Evolutionary conservation across 2,329 filamentous ascomycete genomes (phyloP).

Genomic region (Cercospora citrullina): DNA sequence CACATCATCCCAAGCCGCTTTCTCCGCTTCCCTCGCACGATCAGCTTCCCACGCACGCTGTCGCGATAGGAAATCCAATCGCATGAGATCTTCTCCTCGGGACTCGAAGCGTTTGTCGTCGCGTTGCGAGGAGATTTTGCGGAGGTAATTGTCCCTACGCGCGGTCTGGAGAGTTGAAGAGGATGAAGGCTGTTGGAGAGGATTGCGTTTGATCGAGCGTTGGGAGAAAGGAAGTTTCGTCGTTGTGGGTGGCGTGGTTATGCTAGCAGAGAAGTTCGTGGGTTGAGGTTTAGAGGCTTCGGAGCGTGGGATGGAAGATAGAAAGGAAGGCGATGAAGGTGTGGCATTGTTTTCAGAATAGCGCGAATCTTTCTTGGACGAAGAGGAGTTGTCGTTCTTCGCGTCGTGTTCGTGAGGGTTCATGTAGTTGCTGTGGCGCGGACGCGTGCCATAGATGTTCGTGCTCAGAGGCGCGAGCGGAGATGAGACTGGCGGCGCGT

Average conservation of each 20-base stretch:
- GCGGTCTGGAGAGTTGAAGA: neutral
- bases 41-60: constrained; percentile 49
- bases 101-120: constrained; percentile 50
- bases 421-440: constrained; percentile 18
- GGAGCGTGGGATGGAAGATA: neutral
- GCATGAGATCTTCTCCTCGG: constrained; percentile 51
- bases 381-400: constrained; percentile 16
- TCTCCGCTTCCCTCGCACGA: constrained; percentile 43
- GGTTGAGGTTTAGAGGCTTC: neutral
- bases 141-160: constrained; percentile 67
- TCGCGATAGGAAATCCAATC: constrained; percentile 48
- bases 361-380: neutral
- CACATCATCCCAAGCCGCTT: constrained; percentile 23
- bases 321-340: neutral
- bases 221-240: constrained; percentile 14
- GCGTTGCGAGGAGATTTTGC: constrained; percentile 51
- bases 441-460: constrained; percentile 38
- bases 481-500: constrained; percentile 41
- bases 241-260: neutral
- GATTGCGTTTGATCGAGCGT: constrained; percentile 11
- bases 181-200: neutral
- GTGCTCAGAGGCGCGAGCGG: constrained; percentile 48
- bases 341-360: neutral
- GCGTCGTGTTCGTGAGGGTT: constrained; percentile 8
- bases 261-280: neutral